Base-by-base conservation (phyloP, 2,329 filamentous ascomycete genomes). In the Hypomyces perniciosus region DNA sequence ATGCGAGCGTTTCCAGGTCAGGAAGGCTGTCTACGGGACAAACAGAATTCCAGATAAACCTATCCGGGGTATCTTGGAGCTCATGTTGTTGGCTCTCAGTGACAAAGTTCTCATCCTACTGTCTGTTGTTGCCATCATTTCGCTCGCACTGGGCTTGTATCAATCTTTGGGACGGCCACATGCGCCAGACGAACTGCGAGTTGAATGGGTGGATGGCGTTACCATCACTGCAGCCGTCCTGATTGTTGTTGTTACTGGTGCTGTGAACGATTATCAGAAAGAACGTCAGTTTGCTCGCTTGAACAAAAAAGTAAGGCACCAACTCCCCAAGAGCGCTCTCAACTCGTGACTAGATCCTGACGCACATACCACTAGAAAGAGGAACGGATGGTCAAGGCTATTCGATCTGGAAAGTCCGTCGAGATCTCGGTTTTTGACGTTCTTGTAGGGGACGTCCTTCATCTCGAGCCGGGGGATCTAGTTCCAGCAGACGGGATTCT, bases 201-300 rank as follows among this genome's bases (percentile, higher is more conserved):
- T 83, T 9, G 83, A 84, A 60, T 88, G 79, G 83, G 76, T 85
- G n/a, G 83, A 86, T 64, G 83, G 83, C n/a, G 79, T 85, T 38
- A 82, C 83, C 38, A 85, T 86, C 38, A 49, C 54, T 9, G 50
- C 46, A 4, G 48, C 39, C 31, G 42, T 51, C 8, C 48, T 43
- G 20, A 84, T 85, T 53, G 81, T 85, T 5, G 82, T 83, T 2
- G 59, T 82, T 2, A 81, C 84, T 12, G 81, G 80, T 31, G 80
- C 81, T 20, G 62, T 78, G 43, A 86, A 85, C 57, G 83, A 86
- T 63, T 86, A 79, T 76, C 80, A 86, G 59, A 85, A 84, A 67
- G 81, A 85, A 63, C 72, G 78, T 37, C 80, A 84, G 56, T 86
- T 86, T 64, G 76, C 76, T 48, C 80, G 76, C 54, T 72, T 86